A percentile compares a stretch with the other conserved stretches of the same genome.
These are phyloP conservation scores for Immersiella caudata DNA, from an alignment of 495 filamentous ascomycete species.

Conservation along the genomic window DNA sequence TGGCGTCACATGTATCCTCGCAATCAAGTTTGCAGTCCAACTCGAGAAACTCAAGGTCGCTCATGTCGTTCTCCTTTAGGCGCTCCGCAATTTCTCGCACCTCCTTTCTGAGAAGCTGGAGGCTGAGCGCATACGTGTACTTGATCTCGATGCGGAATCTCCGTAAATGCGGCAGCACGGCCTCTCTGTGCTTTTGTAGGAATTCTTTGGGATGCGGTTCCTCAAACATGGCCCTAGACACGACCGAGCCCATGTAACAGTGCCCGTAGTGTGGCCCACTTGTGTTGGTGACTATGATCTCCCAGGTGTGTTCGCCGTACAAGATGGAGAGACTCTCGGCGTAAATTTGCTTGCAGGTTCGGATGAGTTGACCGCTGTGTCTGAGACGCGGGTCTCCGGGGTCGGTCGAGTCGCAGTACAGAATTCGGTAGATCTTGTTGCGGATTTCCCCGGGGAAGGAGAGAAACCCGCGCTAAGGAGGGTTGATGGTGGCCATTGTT, in stretches of 20 bases:
- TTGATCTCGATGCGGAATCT: neutral
- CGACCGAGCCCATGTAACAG: neutral
- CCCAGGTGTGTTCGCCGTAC: neutral
- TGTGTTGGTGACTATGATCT: neutral
- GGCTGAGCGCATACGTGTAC: neutral
- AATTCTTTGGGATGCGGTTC: too few relatives aligned
- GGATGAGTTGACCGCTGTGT: neutral
- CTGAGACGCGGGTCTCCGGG: neutral
- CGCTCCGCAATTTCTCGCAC: neutral
- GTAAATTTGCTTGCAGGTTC: neutral
- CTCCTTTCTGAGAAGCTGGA: neutral
- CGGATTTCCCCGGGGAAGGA: neutral
- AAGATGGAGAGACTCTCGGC: neutral
- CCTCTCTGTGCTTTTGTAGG: neutral
- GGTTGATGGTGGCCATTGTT: neutral
- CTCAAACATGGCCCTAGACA: too few relatives aligned
- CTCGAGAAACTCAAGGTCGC: neutral
- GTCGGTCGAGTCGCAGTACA: neutral
- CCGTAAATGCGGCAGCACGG: neutral
- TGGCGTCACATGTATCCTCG: neutral
- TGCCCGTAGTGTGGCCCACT: neutral
- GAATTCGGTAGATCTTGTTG: neutral
- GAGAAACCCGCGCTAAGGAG: neutral
- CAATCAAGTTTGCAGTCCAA: neutral
- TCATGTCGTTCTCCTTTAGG: neutral